Conservation (phyloP, 2,329 filamentous ascomycete species). For the Dactylellina cionopaga region DNA sequence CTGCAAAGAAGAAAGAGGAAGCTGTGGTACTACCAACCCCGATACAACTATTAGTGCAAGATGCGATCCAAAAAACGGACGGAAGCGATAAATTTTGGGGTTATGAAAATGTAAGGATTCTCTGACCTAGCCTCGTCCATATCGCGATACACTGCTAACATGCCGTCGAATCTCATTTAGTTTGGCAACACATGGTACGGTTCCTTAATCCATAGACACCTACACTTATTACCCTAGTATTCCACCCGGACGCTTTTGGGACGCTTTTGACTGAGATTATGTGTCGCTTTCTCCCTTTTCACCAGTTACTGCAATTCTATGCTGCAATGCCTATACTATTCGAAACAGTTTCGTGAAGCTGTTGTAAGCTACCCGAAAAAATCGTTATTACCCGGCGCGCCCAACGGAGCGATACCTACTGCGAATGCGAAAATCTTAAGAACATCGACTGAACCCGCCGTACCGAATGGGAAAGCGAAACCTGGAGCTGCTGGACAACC, state of each 20-base stretch:
- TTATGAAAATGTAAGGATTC: constrained; percentile 85
- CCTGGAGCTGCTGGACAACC: constrained; percentile 14
- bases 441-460: constrained; percentile 60
- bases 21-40: constrained; percentile 42
- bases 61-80: constrained; percentile 81
- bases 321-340: constrained; percentile 96
- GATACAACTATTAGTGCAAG: constrained; percentile 77
- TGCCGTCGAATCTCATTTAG: constrained; percentile 34
- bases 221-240: constrained; percentile 6
- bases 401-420: constrained; percentile 68
- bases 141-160: constrained; percentile 7
- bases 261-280: constrained; percentile 43
- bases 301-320: constrained; percentile 97
- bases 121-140: constrained; percentile 2
- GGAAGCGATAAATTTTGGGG: constrained; percentile 99
- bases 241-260: constrained; percentile 25
- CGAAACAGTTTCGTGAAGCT: constrained; percentile 89
- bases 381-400: constrained; percentile 56
- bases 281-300: constrained; percentile 32
- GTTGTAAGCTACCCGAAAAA: constrained; percentile 86
- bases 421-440: constrained; percentile 56
- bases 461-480: constrained; percentile 44
- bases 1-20: constrained; percentile 49
- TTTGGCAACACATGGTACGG: constrained; percentile 54
- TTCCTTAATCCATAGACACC: constrained; percentile 54